Conservation (phyloP, 345 rosid genomes). For the Noccaea bulbosa region DNA sequence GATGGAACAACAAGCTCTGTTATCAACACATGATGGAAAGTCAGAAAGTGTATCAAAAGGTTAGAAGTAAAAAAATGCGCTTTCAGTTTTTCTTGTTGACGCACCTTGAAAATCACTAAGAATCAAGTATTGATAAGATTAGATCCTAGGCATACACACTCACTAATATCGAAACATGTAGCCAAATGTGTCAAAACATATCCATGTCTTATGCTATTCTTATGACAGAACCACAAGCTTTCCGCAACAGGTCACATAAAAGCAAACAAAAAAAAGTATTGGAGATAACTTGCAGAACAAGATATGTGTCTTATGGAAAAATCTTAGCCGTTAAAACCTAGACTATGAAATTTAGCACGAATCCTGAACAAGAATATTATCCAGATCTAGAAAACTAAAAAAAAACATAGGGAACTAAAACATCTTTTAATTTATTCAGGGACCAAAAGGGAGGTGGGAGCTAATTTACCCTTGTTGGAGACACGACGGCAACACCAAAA, state of each 20-base stretch:
- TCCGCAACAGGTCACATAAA: constrained; percentile 18
- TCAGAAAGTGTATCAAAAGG: constrained; percentile 22
- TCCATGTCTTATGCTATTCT: not conserved
- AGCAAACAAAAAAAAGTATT: too few species aligned
- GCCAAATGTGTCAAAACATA: not conserved
- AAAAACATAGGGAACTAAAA: constrained; percentile 21
- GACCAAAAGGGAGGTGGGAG: constrained; percentile 35
- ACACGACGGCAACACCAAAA: constrained; percentile 30
- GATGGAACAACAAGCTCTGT: constrained; percentile 44
- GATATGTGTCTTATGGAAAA: too few species aligned
- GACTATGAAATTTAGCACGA: too few species aligned
- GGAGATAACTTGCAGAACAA: too few species aligned
- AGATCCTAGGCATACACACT: not conserved
- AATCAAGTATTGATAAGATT: not conserved
- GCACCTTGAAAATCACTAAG: not conserved
- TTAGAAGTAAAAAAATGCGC: not conserved
- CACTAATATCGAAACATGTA: not conserved
- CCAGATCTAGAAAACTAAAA: too few species aligned
- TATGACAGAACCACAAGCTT: constrained; percentile 13
- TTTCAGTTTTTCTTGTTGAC: constrained; percentile 17
- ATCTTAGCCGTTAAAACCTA: too few species aligned
- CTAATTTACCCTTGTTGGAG: constrained; percentile 17
- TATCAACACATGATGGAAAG: constrained; percentile 8
- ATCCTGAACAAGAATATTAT: too few species aligned
- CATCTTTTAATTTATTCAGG: constrained; percentile 48